phyloP scores from a whole-genome alignment of 495 filamentous ascomycete species.

The Oleoguttula mirabilis region DNA sequence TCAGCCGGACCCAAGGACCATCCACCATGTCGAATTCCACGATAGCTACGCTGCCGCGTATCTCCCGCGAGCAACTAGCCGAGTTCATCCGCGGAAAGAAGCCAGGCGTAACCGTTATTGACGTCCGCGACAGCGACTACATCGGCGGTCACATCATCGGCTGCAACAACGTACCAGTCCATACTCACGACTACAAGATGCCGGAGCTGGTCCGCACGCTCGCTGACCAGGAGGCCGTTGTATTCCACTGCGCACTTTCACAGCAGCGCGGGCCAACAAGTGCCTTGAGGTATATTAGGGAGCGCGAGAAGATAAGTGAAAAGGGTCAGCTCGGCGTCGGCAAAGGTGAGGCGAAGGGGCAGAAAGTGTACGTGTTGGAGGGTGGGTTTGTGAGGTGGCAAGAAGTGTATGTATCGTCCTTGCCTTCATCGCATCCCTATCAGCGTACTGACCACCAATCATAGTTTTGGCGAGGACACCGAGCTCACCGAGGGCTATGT shows the following conservation, averaged over 20 bases:
- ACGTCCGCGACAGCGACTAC: conserved; percentile 85
- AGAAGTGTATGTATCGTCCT: conserved; percentile 43
- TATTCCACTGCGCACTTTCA: conserved; percentile 92
- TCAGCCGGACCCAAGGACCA: no score
- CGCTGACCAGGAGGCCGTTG: conserved; percentile 63
- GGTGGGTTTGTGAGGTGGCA: conserved; percentile 88
- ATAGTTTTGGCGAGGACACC: conserved; percentile 55
- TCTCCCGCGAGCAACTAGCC: conserved; percentile 52
- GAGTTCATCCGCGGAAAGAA: conserved; percentile 39
- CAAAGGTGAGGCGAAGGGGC: conserved; percentile 25
- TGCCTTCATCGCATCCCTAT: neutral
- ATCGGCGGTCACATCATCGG: conserved; percentile 77
- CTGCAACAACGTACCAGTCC: conserved; percentile 63
- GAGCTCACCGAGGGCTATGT: conserved; percentile 74
- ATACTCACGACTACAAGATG: conserved; percentile 56
- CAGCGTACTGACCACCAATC: neutral
- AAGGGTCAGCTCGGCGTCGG: conserved; percentile 27
- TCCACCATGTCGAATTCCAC: conserved; percentile 50
- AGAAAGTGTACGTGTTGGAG: conserved; percentile 66
- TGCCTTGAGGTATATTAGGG: conserved; percentile 55
- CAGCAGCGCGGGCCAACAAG: conserved; percentile 73
- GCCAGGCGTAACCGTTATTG: conserved; percentile 59
- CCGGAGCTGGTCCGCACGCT: conserved; percentile 74
- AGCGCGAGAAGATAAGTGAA: conserved; percentile 40
- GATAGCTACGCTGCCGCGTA: conserved; percentile 50